Percentiles rank a stretch among this genome's conserved stretches.
Conservation (phyloP, 192 early-diverging fungal species). For the Coemansia sp. region DNA sequence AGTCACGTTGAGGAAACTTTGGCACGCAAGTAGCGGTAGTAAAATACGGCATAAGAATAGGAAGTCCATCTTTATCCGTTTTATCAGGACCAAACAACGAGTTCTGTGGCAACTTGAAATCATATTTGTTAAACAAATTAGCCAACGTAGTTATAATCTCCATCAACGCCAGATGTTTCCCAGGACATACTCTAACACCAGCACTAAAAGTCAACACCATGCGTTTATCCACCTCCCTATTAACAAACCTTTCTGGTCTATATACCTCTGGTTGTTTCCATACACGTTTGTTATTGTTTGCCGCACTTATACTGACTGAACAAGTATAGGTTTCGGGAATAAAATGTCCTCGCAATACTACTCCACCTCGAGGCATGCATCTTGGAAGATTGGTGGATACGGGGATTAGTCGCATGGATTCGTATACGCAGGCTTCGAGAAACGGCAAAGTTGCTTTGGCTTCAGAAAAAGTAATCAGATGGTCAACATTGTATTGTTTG, state of each 20-base stretch:
- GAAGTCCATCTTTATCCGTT: slow-evolving; percentile 4
- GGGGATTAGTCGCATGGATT: slow-evolving; percentile 39
- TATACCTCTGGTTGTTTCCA: slow-evolving; percentile 28
- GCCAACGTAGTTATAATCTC: slow-evolving; percentile 41
- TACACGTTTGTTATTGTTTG: slow-evolving; percentile 12
- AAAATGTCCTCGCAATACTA: slow-evolving; percentile 29
- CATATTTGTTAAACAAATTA: slow-evolving; percentile 34
- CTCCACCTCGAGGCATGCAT: slow-evolving; percentile 33
- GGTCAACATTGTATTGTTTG: slow-evolving; percentile 5
- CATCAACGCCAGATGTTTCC: slow-evolving; percentile 35
- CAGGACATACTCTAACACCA: slow-evolving; percentile 44
- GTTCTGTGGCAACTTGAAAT: slow-evolving; percentile 31
- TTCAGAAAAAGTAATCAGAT: slow-evolving; percentile 25
- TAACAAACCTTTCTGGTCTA: slow-evolving; percentile 29
- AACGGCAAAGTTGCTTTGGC: slow-evolving; percentile 28
- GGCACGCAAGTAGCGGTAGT: slow-evolving; percentile 25
- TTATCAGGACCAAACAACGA: slow-evolving; percentile 25
- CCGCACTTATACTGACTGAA: slow-evolving; percentile 23
- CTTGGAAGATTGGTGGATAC: slow-evolving; percentile 32
- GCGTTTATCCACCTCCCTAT: slow-evolving; percentile 9
- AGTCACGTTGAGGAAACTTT: slow-evolving; percentile 43
- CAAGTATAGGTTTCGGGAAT: slow-evolving; percentile 40
- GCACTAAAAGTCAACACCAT: slow-evolving; percentile 38
- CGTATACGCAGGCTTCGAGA: slow-evolving; percentile 46
- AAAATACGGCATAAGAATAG: slow-evolving; percentile 29